Evolutionary conservation across 2,329 filamentous ascomycete species (phyloP), one percentile per base, ranked within the genome.

Genomic region (Aspergillus flavus): DNA sequence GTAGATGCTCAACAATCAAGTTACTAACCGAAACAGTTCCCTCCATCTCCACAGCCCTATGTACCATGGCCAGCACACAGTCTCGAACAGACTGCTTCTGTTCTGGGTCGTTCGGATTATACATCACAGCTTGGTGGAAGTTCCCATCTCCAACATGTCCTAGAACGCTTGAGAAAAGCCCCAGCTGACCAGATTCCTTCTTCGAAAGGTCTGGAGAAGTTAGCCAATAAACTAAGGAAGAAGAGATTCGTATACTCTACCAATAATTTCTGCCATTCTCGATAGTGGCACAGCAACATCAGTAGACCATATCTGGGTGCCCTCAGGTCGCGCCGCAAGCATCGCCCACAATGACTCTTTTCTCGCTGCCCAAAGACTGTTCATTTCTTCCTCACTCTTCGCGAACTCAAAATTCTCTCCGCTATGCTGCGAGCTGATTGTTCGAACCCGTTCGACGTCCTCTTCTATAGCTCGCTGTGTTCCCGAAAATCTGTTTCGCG

Each of bases 111-210:
- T 82, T 83, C 23, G 85, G 85, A 77, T 94, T 87, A 76, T 96
- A 96, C 79, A 96, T 89, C 78, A 97, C 94, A 72, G 89, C 91
- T 76, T 93, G 90, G 76, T 96, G 93, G 80, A 96, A 96, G 78
- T 96, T 96, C 41, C 93, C 93, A 73, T 96, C 93, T 16, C 93
- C 93, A 60, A 96, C 89, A 73, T 97, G 93, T 3, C 93, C 93
- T 4, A 96, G 81, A 26, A 95, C 91, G 68, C 89, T 92, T 0
- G 92, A 92, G 74, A 96, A 95, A 2, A 96, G 80, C 0, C 92
- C 92, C 16, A 96, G 82, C 9, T 92, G 88, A 70, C 94, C 90
- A 85, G 95, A 90, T 72, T 96, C 91, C 73, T 91, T 90, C 80
- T 96, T 96, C 68, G 91, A 93, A 56, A 93, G 81, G 73, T 96